Base-by-base conservation (phyloP, 495 filamentous ascomycete genomes). In the Podospora anserina region DNA sequence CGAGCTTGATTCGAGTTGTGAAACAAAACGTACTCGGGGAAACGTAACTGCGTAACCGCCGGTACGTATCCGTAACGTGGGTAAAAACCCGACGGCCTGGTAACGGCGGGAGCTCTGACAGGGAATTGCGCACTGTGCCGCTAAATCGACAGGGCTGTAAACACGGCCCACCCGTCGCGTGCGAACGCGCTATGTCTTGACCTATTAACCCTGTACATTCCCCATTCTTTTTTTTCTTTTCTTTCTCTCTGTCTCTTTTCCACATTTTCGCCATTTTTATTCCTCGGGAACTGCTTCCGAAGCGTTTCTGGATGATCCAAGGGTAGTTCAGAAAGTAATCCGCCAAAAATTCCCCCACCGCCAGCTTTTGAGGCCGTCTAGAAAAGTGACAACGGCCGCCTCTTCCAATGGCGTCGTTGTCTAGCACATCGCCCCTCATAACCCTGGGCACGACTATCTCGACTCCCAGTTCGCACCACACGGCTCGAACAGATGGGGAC, bases 391-490 rank as follows among this genome's bases (percentile, higher is more conserved):
- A 49, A 49, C 39, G 15, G 39, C 39, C 57, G 39, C 39, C 57
- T 63, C 44, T 3, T 11, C 62, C 2, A 23, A 49, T 27, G 6
- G n/a, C 65, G 60, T 58, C 32, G 26, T 72, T 74, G 70, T 62
- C 68, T 19, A 16, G 70, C 26, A 70, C 72, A 58, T 72, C 74
- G 55, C 67, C 74, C 1, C 70, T 76, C 27, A 76, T 70, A 13
- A 66, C 64, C 0, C 53, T 74, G 13, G 65, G 61, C 5, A 76
- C 72, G 1, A 65, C 13, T 16, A 63, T 72, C 7, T 74, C 68
- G 23, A 74, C 66, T n/a, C 66, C 74, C n/a, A 20, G 55, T 58
- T 26, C 55, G 3, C 5, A 58, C 23, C n/a, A 58, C n/a, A 19
- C 55, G n/a, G n/a, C 55, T 58, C n/a, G 18, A 26, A 19, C n/a